phyloP scores from a whole-genome alignment of 2,329 filamentous ascomycete species.

The Atkinsonella texensis region DNA sequence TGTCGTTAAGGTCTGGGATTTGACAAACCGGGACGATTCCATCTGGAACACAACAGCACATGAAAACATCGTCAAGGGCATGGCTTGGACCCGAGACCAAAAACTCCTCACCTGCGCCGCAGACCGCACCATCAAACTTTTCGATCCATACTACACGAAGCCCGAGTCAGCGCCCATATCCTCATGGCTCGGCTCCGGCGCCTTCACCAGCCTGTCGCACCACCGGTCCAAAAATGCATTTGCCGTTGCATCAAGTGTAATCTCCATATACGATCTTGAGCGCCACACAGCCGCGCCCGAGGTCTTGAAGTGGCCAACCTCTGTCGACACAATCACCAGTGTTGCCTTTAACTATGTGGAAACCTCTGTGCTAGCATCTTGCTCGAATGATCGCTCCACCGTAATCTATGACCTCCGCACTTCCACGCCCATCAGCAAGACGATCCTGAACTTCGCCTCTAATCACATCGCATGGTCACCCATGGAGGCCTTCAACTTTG shows the following conservation, averaged over 20 bases:
- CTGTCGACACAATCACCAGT: constrained; percentile 79
- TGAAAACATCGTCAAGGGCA: constrained; percentile 83
- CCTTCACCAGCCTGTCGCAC: constrained; percentile 74
- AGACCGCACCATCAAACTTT: constrained; percentile 81
- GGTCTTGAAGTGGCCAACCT: constrained; percentile 75
- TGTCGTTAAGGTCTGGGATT: constrained; percentile 84
- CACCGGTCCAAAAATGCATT: constrained; percentile 71
- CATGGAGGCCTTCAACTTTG: constrained; percentile 94
- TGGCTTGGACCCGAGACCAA: constrained; percentile 78
- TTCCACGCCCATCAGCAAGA: constrained; percentile 68
- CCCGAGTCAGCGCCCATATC: constrained; percentile 59
- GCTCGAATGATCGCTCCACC: constrained; percentile 73
- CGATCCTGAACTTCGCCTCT: constrained; percentile 67
- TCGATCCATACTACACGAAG: constrained; percentile 71
- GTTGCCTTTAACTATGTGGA: constrained; percentile 90
- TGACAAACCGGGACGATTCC: constrained; percentile 58
- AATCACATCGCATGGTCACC: constrained; percentile 90
- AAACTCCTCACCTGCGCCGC: constrained; percentile 79
- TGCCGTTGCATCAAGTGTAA: constrained; percentile 62
- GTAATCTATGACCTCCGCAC: constrained; percentile 90
- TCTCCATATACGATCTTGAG: constrained; percentile 82
- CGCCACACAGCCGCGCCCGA: constrained; percentile 71
- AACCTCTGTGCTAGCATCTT: constrained; percentile 78
- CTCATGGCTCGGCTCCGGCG: constrained; percentile 72
- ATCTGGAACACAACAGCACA: constrained; percentile 68